These are phyloP conservation scores for Rhizophagus clarus DNA, from an alignment of 192 early-diverging fungal genomes.

Conservation along the genomic window DNA sequence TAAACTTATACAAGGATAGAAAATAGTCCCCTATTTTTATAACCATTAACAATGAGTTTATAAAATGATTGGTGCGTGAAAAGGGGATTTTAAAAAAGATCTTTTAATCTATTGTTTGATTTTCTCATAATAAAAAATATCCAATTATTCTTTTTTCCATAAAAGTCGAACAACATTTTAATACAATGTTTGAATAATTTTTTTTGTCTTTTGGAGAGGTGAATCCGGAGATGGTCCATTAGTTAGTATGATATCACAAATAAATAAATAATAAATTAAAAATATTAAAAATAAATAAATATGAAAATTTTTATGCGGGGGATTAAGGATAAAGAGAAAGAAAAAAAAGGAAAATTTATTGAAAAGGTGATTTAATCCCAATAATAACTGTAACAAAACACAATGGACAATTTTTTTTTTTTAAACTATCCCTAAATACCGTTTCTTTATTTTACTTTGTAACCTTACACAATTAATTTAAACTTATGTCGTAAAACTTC, in stretches of 20 bases:
- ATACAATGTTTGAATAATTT: background rate
- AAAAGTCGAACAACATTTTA: background rate
- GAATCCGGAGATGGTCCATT: background rate
- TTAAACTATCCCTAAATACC: background rate
- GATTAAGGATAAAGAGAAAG: background rate
- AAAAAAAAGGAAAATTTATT: background rate
- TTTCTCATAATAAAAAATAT: background rate
- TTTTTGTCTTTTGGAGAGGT: background rate
- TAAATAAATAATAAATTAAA: background rate
- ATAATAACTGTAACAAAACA: background rate
- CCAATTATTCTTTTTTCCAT: background rate
- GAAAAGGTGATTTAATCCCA: too few relatives aligned
- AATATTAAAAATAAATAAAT: background rate
- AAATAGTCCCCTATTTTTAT: background rate
- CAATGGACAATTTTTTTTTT: background rate
- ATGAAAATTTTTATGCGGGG: background rate
- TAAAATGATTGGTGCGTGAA: background rate
- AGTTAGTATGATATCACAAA: background rate
- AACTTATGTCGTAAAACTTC: background rate
- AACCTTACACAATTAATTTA: background rate
- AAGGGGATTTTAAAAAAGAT: background rate
- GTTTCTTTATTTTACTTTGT: background rate
- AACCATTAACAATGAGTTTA: background rate
- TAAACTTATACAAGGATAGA: background rate
- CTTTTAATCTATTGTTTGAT: background rate